Base-by-base conservation (phyloP, 2,329 filamentous ascomycete species). In the Aspergillus sp. region DNA sequence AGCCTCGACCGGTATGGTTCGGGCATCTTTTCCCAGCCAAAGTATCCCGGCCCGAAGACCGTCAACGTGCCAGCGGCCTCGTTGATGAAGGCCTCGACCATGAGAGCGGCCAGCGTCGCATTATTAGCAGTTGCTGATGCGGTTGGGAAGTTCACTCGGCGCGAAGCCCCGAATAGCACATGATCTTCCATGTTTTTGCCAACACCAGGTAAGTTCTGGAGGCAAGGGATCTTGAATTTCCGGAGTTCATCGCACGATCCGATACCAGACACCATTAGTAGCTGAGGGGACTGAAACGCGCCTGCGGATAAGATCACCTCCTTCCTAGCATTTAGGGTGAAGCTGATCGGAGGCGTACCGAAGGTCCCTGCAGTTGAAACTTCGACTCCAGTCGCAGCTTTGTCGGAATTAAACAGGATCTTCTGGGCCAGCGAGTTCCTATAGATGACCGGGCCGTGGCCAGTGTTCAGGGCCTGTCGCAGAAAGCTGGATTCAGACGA, bases 141-240 rank as follows among this genome's bases (percentile, higher is more conserved):
- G n/a, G 68, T 72, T 36, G 65, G 59, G 6, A 68, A 61, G 50
- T 69, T 69, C 35, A 75, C 65, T 4, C 64, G 61, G 52, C 69
- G 67, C 9, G 67, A 61, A 30, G 70, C 60, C 14, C 66, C 65
- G 49, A 67, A 69, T 50, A 66, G 58, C 24, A 53, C 48, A 42
- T 74, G 71, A 50, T 82, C 79, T 53, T 72, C 70, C 55, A 82
- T 68, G 49, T 78, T 76, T 57, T 62, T 52, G 22, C 62, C 62
- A 2, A 66, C 63, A 14, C 63, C 62, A 2, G 59, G 58, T 7
- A 57, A 54, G 45, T 64, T 41, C 13, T 47, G 26, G 30, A 60
- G 40, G 35, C 52, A 54, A 8, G 54, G 53, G 42, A 63, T 61
- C 10, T 32, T 44, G 40, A 59, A 49, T 9, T 36, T 40, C 11